Base-by-base conservation (phyloP, 2,329 filamentous ascomycete genomes). In the Colletotrichum tanaceti region DNA sequence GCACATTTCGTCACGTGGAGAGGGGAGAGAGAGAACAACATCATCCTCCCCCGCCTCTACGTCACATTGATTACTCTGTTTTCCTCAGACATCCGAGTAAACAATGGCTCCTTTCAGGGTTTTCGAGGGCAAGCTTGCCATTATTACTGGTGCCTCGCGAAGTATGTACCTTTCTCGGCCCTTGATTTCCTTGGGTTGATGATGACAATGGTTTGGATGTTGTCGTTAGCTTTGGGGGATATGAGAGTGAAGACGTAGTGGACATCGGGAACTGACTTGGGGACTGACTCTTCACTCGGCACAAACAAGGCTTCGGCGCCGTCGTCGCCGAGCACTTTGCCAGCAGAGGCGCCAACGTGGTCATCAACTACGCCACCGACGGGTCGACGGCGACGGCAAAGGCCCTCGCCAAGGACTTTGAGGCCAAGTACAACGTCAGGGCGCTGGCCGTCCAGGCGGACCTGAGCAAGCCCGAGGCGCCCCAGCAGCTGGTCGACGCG, bases 121-220 rank as follows among this genome's bases (percentile, higher is more conserved):
- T 63, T 82, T 91, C 24, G 89, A 93, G 75, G 91, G 92, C 73
- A 93, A 94, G 78, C 84, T 94, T 60, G 92, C 87, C 63, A 89
- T 96, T 72, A 84, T 96, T 52, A 96, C 93, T 1, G 93, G 93
- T 68, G 91, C 89, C 66, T 93, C 92, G 65, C 83, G 93, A 83
- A 92, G 92, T 93, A 84, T 70, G 74, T 63, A 28, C 47, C 41
- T 43, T 13, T n/a, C n/a, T n/a, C n/a, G 47, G 28, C 50, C 43
- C 24, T 24, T 7, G 4, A 32, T n/a, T n/a, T n/a, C n/a, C n/a
- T n/a, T n/a, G n/a, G n/a, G n/a, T 24, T 7, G 4, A 32, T 16
- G 3, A 41, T 18, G 16, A 10, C 2, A 3, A 18, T 16, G 16
- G 16, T 13, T 20, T n/a, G 28, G 28, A 32, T 32, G 1, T 32